Conservation (phyloP, 257 asterid species). For the Scutellaria baicalensis region DNA sequence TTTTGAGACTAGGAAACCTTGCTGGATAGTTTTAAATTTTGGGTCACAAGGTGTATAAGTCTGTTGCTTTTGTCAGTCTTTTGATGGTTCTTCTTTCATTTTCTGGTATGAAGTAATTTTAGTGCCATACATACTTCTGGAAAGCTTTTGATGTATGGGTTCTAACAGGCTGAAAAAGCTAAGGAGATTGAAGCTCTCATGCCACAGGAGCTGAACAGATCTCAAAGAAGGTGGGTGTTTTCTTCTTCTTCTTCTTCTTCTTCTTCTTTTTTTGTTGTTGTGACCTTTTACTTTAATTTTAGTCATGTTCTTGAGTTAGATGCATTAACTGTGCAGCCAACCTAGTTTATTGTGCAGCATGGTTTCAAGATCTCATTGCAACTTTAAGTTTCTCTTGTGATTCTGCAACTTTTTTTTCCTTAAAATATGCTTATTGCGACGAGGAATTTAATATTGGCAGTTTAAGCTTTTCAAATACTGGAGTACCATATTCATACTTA, state of each 20-base stretch:
- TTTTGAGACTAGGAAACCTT: not conserved
- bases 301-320: constrained; percentile 3
- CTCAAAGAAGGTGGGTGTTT: constrained; percentile 47
- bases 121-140: not conserved
- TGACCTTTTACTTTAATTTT: not conserved
- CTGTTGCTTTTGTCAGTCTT: not conserved
- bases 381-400: not conserved
- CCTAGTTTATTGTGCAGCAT: not conserved
- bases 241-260: no score
- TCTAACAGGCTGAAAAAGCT: constrained; percentile 76
- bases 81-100: constrained; percentile 1
- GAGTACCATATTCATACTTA: no score
- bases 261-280: no score
- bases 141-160: constrained; percentile 3
- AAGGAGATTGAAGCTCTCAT: constrained; percentile 67
- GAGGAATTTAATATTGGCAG: no score
- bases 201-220: constrained; percentile 53
- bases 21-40: constrained; percentile 1
- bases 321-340: not conserved
- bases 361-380: not conserved
- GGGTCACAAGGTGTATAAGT: not conserved
- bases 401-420: not conserved
- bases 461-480: no score
- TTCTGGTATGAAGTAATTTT: not conserved
- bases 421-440: not conserved